These are phyloP conservation scores for Cryomyces minteri DNA, from an alignment of 495 filamentous ascomycete species.

Conservation along the genomic window DNA sequence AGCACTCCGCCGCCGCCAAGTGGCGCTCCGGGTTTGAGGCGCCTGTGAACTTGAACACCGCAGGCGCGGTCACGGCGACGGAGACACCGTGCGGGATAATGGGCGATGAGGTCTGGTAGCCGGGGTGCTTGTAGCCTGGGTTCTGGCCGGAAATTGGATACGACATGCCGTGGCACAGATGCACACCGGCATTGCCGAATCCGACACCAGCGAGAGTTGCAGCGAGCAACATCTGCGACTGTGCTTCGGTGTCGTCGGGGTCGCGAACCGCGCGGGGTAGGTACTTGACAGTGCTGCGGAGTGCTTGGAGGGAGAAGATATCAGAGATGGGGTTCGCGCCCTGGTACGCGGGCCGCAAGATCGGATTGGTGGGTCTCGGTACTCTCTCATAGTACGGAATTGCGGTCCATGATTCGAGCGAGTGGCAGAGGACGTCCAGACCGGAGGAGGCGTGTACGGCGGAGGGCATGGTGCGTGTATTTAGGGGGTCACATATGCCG, in stretches of 20 bases:
- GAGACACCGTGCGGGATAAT: conserved; percentile 94
- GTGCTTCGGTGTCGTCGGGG: conserved; percentile 78
- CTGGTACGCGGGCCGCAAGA: conserved; percentile 85
- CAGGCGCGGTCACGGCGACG: conserved; percentile 85
- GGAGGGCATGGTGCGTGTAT: conserved; percentile 86
- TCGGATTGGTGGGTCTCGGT: conserved; percentile 74
- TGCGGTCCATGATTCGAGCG: conserved; percentile 87
- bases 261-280: conserved; percentile 72
- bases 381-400: conserved; percentile 78
- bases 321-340: conserved; percentile 95
- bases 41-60: conserved; percentile 85
- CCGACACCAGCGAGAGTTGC: conserved; percentile 88
- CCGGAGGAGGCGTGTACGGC: conserved; percentile 80
- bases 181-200: conserved; percentile 93
- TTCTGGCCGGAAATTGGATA: conserved; percentile 94
- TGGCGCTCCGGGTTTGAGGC: conserved; percentile 84
- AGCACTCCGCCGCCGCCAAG: conserved; percentile 70
- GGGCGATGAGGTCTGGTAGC: conserved; percentile 52
- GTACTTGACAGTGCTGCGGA: conserved; percentile 70
- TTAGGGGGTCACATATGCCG: conserved; percentile 88
- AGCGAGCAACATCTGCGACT: conserved; percentile 85
- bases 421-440: conserved; percentile 86
- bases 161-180: conserved; percentile 93
- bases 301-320: conserved; percentile 75
- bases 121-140: conserved; percentile 68